phyloP scores from a whole-genome alignment of 2,329 filamentous ascomycete genomes.

The Fragosphaeria purpurea region DNA sequence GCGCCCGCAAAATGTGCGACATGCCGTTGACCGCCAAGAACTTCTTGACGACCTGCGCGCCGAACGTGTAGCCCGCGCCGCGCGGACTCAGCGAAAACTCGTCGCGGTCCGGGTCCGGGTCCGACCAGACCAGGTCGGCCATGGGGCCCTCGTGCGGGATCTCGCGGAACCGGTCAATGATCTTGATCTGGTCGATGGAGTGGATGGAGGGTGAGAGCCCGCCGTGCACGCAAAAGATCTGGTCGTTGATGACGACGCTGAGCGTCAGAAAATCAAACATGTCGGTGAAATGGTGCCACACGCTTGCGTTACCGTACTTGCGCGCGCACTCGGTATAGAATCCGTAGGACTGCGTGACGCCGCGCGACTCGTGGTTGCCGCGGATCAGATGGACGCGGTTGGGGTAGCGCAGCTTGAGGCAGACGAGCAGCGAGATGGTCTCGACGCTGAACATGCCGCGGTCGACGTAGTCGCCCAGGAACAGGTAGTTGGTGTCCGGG shows the following conservation, averaged over 20 bases:
- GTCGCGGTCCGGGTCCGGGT: conserved; percentile 93
- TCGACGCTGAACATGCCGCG: conserved; percentile 98
- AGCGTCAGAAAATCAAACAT: conserved; percentile 99
- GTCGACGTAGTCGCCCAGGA: conserved; percentile 96
- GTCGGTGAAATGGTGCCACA: conserved; percentile 99
- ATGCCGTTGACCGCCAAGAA: conserved; percentile 96
- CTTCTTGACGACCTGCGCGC: conserved; percentile 95
- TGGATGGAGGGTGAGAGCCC: conserved; percentile 84
- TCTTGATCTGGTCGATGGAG: conserved; percentile 98
- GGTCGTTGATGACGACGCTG: conserved; percentile 95
- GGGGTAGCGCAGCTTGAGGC: conserved; percentile 93
- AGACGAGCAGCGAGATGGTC: conserved; percentile 95
- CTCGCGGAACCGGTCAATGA: conserved; percentile 96
- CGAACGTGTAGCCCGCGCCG: conserved; percentile 94
- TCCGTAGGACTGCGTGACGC: conserved; percentile 96
- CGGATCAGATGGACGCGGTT: conserved; percentile 92
- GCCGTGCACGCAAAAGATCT: conserved; percentile 98
- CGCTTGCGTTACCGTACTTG: conserved; percentile 96
- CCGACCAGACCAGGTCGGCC: conserved; percentile 98
- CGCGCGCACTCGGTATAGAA: conserved; percentile 98
- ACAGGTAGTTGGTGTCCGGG: conserved; percentile 96
- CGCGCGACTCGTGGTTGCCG: conserved; percentile 94
- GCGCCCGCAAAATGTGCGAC: conserved; percentile 95
- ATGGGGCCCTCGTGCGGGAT: conserved; percentile 98
- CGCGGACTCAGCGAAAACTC: conserved; percentile 92